Base-by-base conservation (phyloP, 768 basidiomycete genomes). In the Cubamyces lactineus region DNA sequence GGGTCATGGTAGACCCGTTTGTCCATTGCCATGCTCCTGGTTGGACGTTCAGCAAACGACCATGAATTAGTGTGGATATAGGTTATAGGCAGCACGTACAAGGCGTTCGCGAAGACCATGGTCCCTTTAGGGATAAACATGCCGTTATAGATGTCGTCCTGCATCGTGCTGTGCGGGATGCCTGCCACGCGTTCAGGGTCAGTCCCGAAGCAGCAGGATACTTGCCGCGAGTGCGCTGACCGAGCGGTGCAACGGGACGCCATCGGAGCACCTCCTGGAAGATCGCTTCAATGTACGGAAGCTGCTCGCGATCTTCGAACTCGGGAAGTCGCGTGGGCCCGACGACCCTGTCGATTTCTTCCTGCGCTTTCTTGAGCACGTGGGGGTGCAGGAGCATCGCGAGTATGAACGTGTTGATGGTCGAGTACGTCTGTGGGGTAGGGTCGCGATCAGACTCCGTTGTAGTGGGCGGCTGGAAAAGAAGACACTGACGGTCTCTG, bases 1-100 rank as follows among this genome's bases (percentile, higher is more conserved):
- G 84, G 80, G 39, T 83, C 68, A n/a, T 76, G 68, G 66, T 80
- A 85, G 23, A 66, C 49, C 1, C 56, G 56, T n/a, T 57, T 51
- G 54, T 73, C 67, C 58, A 68, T 68, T n/a, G 69, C 63, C 55
- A 73, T 71, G 24, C 60, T 66, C 72, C 72, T 71, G 60, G 11
- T 28, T 5, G 24, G 3, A 11, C 2, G 5, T 7, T 5, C 3
- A 8, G 15, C 40, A 30, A 24, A 17, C 15, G 8, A 28, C 15
- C 5, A 34, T 12, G 38, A 19, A 24, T 2, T 1, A 11, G 34
- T 34, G 26, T 21, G 30, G 23, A 21, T n/a, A 34, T 5, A n/a
- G 0, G 28, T 2, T n/a, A 34, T 5, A n/a, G 0, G 28, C 4
- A 57, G 30, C 30, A 56, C 64, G 48, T 57, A 66, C 68, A 66